Evolutionary conservation across 2,329 filamentous ascomycete genomes (phyloP).

Genomic region (Fusarium buharicum): DNA sequence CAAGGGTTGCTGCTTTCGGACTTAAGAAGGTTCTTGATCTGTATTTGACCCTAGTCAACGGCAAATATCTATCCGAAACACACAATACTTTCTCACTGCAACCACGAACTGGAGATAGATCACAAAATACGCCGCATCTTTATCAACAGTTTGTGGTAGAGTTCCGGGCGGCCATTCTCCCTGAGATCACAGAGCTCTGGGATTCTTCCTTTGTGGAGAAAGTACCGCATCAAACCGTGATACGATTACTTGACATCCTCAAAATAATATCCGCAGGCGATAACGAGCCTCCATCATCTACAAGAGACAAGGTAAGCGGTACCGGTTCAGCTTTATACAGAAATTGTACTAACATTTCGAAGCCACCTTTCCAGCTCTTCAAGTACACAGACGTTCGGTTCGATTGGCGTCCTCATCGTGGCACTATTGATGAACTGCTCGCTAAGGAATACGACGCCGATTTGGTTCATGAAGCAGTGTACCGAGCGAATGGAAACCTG

Average conservation of each 20-base stretch:
- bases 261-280: conserved; percentile 82
- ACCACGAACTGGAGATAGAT: conserved; percentile 54
- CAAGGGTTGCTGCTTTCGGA: conserved; percentile 64
- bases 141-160: conserved; percentile 86
- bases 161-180: conserved; percentile 81
- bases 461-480: conserved; percentile 81
- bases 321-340: no score
- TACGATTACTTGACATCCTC: conserved; percentile 84
- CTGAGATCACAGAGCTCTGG: conserved; percentile 83
- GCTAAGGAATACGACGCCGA: conserved; percentile 59
- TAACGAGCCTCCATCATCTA: conserved; percentile 72
- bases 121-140: conserved; percentile 53
- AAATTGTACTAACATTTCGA: no score
- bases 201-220: conserved; percentile 85
- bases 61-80: conserved; percentile 84
- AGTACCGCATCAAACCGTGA: conserved; percentile 78
- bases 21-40: conserved; percentile 88
- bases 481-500: conserved; percentile 77
- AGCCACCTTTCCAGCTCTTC: conserved; percentile 56
- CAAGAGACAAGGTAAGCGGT: conserved; percentile 59
- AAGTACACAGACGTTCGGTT: conserved; percentile 58
- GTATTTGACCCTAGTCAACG: conserved; percentile 78
- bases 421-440: conserved; percentile 49
- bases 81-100: conserved; percentile 63
- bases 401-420: conserved; percentile 54